Evolutionary conservation across 352 stramenopile species (phyloP).

Genomic region (Phytopythium helicoides): DNA sequence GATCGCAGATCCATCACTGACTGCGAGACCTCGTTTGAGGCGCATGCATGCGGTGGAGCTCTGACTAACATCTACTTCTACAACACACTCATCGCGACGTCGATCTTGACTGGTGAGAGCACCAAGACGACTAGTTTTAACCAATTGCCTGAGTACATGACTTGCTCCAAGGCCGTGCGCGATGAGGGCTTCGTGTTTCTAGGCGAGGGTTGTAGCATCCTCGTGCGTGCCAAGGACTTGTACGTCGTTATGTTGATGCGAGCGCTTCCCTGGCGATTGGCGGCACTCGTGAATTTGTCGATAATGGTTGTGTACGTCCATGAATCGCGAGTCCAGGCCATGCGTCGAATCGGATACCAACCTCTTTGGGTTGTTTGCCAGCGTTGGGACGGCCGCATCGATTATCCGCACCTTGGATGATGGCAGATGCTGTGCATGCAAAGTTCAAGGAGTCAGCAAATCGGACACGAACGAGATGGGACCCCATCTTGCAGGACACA

Average conservation of each 20-base stretch:
- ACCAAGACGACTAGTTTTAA: background rate
- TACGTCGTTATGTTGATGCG: constrained; percentile 28
- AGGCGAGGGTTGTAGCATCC: constrained; percentile 16
- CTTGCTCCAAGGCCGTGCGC: constrained; percentile 26
- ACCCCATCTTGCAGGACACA: too few species aligned
- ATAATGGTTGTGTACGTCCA: constrained; percentile 22
- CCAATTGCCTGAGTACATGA: constrained; percentile 17
- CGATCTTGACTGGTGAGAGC: background rate
- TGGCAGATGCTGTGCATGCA: too few species aligned
- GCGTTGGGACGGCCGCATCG: constrained; percentile 26
- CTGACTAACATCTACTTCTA: constrained; percentile 37
- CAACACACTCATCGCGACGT: constrained; percentile 22
- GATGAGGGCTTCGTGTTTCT: constrained; percentile 40
- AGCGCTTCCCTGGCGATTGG: constrained; percentile 14
- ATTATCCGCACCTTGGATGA: constrained; percentile 26
- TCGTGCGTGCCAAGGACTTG: constrained; percentile 36
- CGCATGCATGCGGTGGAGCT: constrained; percentile 20
- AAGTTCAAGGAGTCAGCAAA: background rate
- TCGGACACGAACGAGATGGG: background rate
- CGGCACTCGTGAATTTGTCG: constrained; percentile 25
- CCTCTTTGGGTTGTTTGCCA: constrained; percentile 15
- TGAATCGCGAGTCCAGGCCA: constrained; percentile 17
- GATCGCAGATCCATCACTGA: constrained; percentile 11
- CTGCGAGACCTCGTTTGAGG: constrained; percentile 27
- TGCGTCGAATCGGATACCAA: constrained; percentile 23